phyloP scores from a whole-genome alignment of 2,329 filamentous ascomycete genomes.

The Hypoxylon sp. region DNA sequence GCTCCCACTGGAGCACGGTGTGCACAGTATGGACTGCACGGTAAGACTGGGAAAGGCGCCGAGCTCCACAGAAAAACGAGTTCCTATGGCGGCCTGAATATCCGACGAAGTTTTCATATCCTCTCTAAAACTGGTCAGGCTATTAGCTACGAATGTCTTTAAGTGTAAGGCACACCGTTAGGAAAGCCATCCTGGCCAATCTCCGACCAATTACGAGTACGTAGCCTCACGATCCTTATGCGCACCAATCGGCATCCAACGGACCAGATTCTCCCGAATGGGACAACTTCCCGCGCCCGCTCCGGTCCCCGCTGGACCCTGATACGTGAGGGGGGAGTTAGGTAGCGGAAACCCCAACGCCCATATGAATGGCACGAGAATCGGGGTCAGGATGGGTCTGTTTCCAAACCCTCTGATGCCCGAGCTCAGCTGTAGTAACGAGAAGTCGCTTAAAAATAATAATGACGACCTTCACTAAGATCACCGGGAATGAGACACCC shows the following conservation, averaged over 20 bases:
- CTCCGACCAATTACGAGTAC: conserved; percentile 4
- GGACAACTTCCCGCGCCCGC: conserved; percentile 32
- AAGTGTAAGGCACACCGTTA: too few relatives aligned
- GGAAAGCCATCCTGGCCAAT: too few relatives aligned
- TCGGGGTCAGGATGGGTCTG: not conserved
- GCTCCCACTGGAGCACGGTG: too few relatives aligned
- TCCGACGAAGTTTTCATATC: too few relatives aligned
- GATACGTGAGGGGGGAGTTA: conserved; percentile 19
- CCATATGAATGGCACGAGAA: conserved; percentile 27
- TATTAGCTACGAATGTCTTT: too few relatives aligned
- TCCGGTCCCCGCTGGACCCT: conserved; percentile 33
- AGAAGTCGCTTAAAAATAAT: conserved; percentile 26
- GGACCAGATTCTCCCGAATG: conserved; percentile 43
- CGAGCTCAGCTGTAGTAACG: not conserved
- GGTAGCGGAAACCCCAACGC: conserved; percentile 4
- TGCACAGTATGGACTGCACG: too few relatives aligned
- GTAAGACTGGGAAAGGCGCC: too few relatives aligned
- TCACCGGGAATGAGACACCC: conserved; percentile 70
- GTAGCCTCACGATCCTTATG: conserved; percentile 27
- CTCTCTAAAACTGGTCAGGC: too few relatives aligned
- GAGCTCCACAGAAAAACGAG: too few relatives aligned
- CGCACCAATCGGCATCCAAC: conserved; percentile 42
- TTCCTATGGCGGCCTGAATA: too few relatives aligned
- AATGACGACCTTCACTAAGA: conserved; percentile 81
- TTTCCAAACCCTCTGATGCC: conserved; percentile 2